Evolutionary conservation across 31 red algal genomes (phyloP).

Genomic region (Odonthalia washingtoniensis): DNA sequence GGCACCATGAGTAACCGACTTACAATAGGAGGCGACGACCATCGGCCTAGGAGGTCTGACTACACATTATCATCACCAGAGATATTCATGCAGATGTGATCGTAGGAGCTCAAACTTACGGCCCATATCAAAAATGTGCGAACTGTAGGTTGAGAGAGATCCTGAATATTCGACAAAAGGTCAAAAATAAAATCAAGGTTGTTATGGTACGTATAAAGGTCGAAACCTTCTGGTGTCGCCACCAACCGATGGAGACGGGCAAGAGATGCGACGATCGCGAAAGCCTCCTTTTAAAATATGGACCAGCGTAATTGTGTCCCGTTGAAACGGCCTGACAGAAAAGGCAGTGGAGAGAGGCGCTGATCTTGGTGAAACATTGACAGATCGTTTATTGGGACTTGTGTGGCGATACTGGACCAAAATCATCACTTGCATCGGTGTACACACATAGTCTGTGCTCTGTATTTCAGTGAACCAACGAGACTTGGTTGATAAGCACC

Average conservation of each 20-base stretch:
- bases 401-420: conserved; percentile 29
- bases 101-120: neutral
- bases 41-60: neutral
- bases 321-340: conserved; percentile 10
- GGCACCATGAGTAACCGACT: neutral
- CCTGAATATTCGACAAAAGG: neutral
- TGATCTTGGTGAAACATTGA: neutral
- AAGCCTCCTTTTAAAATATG: conserved; percentile 19
- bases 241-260: neutral
- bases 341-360: conserved; percentile 1
- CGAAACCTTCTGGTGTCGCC: neutral
- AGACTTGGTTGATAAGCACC: neutral
- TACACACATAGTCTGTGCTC: conserved; percentile 20
- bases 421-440: conserved; percentile 26
- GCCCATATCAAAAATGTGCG: neutral
- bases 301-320: neutral
- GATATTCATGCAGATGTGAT: neutral
- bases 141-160: neutral
- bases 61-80: conserved; percentile 5
- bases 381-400: no score
- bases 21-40: neutral
- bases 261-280: neutral
- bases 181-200: conserved; percentile 12
- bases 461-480: conserved; percentile 5
- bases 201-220: conserved; percentile 2